Conservation (phyloP, 1,139 yeast genomes). For the Spathaspora sp. region DNA sequence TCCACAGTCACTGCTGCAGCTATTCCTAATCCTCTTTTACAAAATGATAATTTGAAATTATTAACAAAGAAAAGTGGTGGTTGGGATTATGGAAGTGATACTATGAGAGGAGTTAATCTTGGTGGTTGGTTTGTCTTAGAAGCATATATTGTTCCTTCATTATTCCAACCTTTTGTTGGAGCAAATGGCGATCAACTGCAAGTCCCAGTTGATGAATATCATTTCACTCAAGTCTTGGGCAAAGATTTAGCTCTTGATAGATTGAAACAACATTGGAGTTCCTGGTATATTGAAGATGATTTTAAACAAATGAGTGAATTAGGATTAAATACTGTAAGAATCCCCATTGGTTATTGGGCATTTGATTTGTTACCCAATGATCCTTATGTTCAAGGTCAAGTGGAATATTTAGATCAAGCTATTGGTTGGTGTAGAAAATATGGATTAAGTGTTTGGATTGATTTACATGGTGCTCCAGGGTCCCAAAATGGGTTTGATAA, state of each 20-base stretch:
- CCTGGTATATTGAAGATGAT: slow-evolving; percentile 78
- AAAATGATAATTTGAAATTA: slow-evolving; percentile 2
- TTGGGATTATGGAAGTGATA: slow-evolving; percentile 52
- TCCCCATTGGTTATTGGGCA: slow-evolving; percentile 98
- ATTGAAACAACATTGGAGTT: slow-evolving; percentile 70
- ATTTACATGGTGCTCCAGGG: slow-evolving; percentile 96
- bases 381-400: slow-evolving; percentile 90
- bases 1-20: background rate
- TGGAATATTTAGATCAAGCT: slow-evolving; percentile 68
- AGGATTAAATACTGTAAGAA: slow-evolving; percentile 84
- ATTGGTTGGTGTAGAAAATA: slow-evolving; percentile 68
- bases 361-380: slow-evolving; percentile 62
- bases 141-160: slow-evolving; percentile 78
- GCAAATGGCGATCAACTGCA: slow-evolving; percentile 28
- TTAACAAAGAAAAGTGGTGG: slow-evolving; percentile 8
- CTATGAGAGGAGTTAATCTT: slow-evolving; percentile 74
- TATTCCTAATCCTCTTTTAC: background rate
- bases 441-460: slow-evolving; percentile 81
- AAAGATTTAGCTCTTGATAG: slow-evolving; percentile 50
- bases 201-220: slow-evolving; percentile 85
- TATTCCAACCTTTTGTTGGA: slow-evolving; percentile 53
- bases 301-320: slow-evolving; percentile 56
- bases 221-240: slow-evolving; percentile 64
- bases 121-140: slow-evolving; percentile 95
- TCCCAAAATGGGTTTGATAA: slow-evolving; percentile 97